A percentile compares a stretch with the other conserved stretches of the same genome.
phyloP scores from a whole-genome alignment of 768 basidiomycete species.

The Phlebiopsis gigantea region DNA sequence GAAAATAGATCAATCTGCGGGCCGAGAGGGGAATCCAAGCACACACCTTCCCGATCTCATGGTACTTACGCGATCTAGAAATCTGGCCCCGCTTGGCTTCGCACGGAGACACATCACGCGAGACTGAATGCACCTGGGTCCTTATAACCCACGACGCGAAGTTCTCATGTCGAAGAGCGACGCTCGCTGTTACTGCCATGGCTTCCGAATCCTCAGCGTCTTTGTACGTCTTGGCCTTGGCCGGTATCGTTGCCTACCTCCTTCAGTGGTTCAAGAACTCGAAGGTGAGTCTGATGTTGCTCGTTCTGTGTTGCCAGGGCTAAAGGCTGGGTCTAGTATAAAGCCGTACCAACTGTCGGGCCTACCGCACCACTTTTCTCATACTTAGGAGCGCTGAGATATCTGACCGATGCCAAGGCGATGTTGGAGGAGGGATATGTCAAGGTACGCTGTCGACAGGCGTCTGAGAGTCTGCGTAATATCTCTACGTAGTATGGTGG shows the following conservation, averaged over 20 bases:
- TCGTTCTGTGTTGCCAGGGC: background rate
- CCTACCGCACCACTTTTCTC: background rate
- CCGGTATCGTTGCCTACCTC: background rate
- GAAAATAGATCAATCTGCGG: background rate
- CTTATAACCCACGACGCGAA: background rate
- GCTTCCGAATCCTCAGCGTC: background rate
- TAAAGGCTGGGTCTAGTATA: background rate
- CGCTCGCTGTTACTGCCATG: background rate
- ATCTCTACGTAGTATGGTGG: constrained; percentile 7
- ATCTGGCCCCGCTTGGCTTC: background rate
- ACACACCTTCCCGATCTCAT: background rate
- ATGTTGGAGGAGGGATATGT: constrained; percentile 17
- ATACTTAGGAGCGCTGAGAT: background rate
- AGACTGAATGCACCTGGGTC: background rate
- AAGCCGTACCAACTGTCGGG: background rate
- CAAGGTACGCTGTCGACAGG: constrained; percentile 9
- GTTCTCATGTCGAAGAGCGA: background rate
- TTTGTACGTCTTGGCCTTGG: background rate
- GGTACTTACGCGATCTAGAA: background rate
- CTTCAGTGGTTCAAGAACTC: background rate
- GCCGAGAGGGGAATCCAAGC: background rate
- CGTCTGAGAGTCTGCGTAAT: background rate
- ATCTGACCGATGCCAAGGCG: constrained; percentile 2
- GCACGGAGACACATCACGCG: background rate
- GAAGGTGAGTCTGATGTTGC: background rate